These are phyloP conservation scores for Scenedesmus sp. DNA, from an alignment of 163 green algal species.

Conservation along the genomic window DNA sequence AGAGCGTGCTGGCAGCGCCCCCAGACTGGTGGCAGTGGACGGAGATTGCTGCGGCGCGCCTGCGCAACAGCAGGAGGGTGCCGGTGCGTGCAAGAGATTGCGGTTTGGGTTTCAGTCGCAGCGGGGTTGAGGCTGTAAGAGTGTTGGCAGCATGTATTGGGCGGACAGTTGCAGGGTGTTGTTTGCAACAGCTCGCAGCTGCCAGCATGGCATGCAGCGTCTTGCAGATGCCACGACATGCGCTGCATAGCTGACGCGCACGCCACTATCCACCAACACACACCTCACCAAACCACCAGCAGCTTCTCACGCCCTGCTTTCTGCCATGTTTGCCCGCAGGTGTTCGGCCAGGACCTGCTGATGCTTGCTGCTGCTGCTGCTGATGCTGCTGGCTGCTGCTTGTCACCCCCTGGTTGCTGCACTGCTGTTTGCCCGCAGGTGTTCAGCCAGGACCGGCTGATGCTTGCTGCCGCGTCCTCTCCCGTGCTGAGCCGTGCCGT, in stretches of 20 bases:
- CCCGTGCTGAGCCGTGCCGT: neutral
- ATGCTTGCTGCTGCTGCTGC: neutral
- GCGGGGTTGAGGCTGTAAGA: neutral
- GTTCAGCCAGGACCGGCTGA: conserved; percentile 48
- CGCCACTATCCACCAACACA: no score
- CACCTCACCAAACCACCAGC: no score
- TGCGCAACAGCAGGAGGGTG: conserved; percentile 73
- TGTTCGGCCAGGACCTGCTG: conserved; percentile 48
- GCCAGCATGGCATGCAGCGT: no score
- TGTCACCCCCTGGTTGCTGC: no score
- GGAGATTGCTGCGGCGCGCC: conserved; percentile 61
- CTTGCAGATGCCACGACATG: no score
- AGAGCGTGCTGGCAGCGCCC: conserved; percentile 76
- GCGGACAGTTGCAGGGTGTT: no score
- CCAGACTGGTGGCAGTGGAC: conserved; percentile 80
- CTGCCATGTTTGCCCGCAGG: neutral
- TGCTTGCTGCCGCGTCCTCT: neutral
- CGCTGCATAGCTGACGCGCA: no score
- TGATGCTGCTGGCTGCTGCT: neutral
- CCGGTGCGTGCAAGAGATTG: conserved; percentile 29
- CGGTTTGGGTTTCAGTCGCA: neutral
- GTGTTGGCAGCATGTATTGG: neutral
- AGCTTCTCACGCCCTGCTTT: no score
- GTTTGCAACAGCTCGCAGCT: no score
- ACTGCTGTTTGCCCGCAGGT: neutral